These are phyloP conservation scores for Curvularia lunata DNA, from an alignment of 2,329 filamentous ascomycete species.

Conservation along the genomic window DNA sequence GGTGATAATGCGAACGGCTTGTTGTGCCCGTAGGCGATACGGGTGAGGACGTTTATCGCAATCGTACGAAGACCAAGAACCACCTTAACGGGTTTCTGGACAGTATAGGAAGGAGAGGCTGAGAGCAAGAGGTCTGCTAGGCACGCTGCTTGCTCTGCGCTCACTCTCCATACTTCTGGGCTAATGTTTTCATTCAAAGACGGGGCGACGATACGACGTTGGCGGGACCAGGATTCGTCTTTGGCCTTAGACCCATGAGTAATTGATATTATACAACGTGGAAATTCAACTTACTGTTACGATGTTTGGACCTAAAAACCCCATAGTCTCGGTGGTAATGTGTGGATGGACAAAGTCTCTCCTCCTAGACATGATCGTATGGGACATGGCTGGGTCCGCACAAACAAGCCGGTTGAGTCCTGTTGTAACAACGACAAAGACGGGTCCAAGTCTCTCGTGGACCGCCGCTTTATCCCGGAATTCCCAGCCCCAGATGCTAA, in stretches of 20 bases:
- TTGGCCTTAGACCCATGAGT: background rate
- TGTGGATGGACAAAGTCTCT: constrained; percentile 11
- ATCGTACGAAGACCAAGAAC: constrained; percentile 11
- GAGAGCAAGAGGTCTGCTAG: constrained; percentile 2
- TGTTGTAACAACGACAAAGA: constrained; percentile 25
- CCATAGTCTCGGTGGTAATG: background rate
- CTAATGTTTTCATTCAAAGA: constrained; percentile 21
- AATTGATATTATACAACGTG: background rate
- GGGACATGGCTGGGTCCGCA: constrained; percentile 11
- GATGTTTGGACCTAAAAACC: constrained; percentile 4
- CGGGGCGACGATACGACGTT: constrained; percentile 20
- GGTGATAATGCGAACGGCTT: constrained; percentile 3
- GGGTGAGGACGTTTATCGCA: constrained; percentile 11
- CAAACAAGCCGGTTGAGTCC: constrained; percentile 10
- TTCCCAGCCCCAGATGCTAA: constrained; percentile 24
- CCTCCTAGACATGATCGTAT: constrained; percentile 4
- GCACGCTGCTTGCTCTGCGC: constrained; percentile 11
- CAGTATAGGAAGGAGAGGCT: background rate
- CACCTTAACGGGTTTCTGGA: background rate
- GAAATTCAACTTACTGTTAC: background rate
- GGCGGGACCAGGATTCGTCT: constrained; percentile 18
- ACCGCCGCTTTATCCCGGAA: constrained; percentile 14
- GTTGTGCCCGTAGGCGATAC: constrained; percentile 8
- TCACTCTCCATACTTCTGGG: constrained; percentile 16
- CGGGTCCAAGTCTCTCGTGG: constrained; percentile 21